Base-by-base conservation (phyloP, 495 filamentous ascomycete species). In the Xylaria curta region DNA sequence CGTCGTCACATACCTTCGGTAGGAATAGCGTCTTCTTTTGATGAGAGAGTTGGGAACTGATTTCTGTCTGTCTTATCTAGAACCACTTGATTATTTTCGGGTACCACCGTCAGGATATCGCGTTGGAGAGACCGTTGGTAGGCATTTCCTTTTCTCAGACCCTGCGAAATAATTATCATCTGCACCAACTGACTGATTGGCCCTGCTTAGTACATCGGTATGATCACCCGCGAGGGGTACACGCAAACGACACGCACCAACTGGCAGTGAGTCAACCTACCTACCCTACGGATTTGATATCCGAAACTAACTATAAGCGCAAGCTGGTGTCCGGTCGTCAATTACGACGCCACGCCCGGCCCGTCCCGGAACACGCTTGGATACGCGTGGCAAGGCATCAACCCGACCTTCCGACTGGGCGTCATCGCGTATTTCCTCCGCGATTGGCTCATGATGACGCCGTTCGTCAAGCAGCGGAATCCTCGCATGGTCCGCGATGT, bases 311-410 rank as follows among this genome's bases (percentile, higher is more conserved):
- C 31, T 3, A 21, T 10, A 36, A 60, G 17, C 31, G n/a, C 33
- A 63, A 63, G 60, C 21, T 63, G 60, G 60, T 63, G 60, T 9
- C 60, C 60, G 15, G 60, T 63, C 4, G 60, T 63, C 60, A 63
- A 63, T 38, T 63, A 63, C 60, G 60, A 63, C 21, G 60, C 60
- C 1, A 46, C 60, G 1, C n/a, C 36, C n/a, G 60, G 60, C 38
- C 60, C 60, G 38, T 1, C n/a, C 3, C n/a, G 60, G 10, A 63
- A 63, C 38, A 4, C 0, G 4, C 46, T 15, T n/a, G 60, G 60
- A 1, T 19, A 46, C 8, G 33, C 10, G n/a, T 63, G 60, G 60
- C 36, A 40, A 10, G 60, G 60, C 21, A 38, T 63, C 60, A 44
- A 1, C 12, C 36, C 36, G 60, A 63, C 36, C 36, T 63, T 63